Base-by-base conservation (phyloP, 441 rosid genomes). In the Populus hybrid region DNA sequence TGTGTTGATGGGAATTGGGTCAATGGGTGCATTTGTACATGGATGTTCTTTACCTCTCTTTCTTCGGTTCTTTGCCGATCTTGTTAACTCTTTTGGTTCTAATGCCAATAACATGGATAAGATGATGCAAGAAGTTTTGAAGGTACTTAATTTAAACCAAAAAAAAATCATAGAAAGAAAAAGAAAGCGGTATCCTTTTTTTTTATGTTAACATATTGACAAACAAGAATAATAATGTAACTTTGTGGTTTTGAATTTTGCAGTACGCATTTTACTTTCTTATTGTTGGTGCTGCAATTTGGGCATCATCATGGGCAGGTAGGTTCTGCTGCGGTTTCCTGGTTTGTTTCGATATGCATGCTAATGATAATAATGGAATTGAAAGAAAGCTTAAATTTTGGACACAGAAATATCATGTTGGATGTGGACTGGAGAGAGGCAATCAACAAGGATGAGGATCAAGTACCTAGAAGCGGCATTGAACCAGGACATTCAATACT, bases 271-370 rank as follows among this genome's bases (percentile, higher is more conserved):
- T 93, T 78, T 96, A 96, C 88, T 94, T 96, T 79, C 92, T 96
- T 18, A 90, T 96, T 73, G 99, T 94, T 85, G 99, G 99, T 79
- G 99, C 98, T 82, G 97, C 98, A 80, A 94, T 96, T 76, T 96
- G 98, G 99, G 99, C 96, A 30, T 96, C 99, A 77, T 96, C 99
- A 11, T 96, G 99, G 99, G 99, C 99, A 85, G 99, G 99, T 93
- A 59, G 38, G 69, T 61, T 34, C 74, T 73, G 61, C 76, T 81
- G 79, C 30, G 46, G 63, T 46, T 77, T 40, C 64, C 57, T 78
- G 35, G 70, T 76, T 71, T 78, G 50, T 10, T 69, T 73, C 61
- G 16, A 18, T 66, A 30, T 18, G 35, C 35, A 0, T 64, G n/a
- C 24, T 21, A 59, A 28, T 72, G 54, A 9, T 50, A n/a, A 66